Evolutionary conservation across 371 early-diverging fungal genomes (phyloP), one percentile per base, ranked within the genome.

Genomic region (Fennellomyces sp.): DNA sequence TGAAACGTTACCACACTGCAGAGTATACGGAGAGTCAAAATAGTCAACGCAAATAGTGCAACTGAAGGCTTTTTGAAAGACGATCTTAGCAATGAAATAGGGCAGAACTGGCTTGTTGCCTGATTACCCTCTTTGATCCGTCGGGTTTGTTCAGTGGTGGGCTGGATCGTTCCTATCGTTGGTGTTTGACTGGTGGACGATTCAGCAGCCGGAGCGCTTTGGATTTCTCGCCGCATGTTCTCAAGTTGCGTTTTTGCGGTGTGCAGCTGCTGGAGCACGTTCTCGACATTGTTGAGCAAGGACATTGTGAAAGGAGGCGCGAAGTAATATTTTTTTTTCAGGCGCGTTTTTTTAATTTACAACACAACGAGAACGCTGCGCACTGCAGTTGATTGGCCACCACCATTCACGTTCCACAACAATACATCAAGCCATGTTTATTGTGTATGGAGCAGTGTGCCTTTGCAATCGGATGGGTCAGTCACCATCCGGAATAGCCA

Each of bases 1-100:
- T 23, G 1, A 13, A 39, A 11, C 10, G n/a, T 48, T 58, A 58
- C 58, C 58, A 36, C 58, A 58, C 38, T 58, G 48, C 15, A 58
- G 39, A 15, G 58, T 58, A 38, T 58, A 38, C 15, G 58, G 58
- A 7, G 50, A 26, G 0, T 58, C 58, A 58, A 49, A 58, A 23
- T 49, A 58, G 10, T 58, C 58, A 27, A 58, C 58, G 17, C 58
- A 58, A 21, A 58, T 58, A 45, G 48, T 48, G n/a, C 58, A 58
- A 27, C 58, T 47, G 33, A 50, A 58, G n/a, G 58, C 58, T 58
- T 28, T 23, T 6, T n/a, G 27, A 0, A 25, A 26, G 42, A 35
- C n/a, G 25, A 35, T n/a, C 25, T 53, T 23, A 31, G 0, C 19
- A 17, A 19, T 5, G 27, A 36, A 39, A 27, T 23, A 10, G 19